Base-by-base conservation (phyloP, 2,329 filamentous ascomycete species). In the Monilinia vaccinii-corymbosi region DNA sequence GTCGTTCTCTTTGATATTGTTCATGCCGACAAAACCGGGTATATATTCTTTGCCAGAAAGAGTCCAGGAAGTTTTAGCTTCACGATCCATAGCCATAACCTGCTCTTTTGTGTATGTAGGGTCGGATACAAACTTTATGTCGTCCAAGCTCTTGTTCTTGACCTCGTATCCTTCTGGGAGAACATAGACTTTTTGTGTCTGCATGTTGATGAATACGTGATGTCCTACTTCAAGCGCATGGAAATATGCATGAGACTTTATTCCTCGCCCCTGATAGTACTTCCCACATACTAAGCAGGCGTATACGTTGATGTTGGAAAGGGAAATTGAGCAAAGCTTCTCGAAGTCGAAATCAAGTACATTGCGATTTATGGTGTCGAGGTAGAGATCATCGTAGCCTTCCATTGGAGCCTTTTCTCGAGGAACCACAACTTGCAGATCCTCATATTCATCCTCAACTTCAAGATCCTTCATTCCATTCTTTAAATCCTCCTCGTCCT, bases 1-100 rank as follows among this genome's bases (percentile, higher is more conserved):
- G 77, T 99, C 94, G 76, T 99, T 99, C 61, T 94, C 91, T 75
- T 99, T 99, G 80, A 99, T 97, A 76, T 99, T 99, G 80, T 99
- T 99, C 89, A 99, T 95, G 66, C 94, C 94, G 63, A 99, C 91
- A 72, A 92, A 99, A 7, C 94, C 93, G 23, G 94, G 94, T 66
- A 87, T 87, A 75, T 99, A 99, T 72, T 88, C 85, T 74, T 88
- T 89, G 64, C 91, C 91, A 53, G 80, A 79, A 46, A 97, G 80
- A 69, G 96, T 93, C 81, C 87, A 91, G 48, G 84, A 83, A 21
- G 77, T 79, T 70, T 80, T 79, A 57, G 78, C 77, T 65, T 79
- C 74, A 57, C 85, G 82, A 75, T 97, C 94, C 65, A 97, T 77
- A 68, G 84, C 84, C 69, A 84, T 80, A 36, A 97, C 92, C 70